Conservation (phyloP, 2,329 filamentous ascomycete species). For the Colletotrichum navitas region DNA sequence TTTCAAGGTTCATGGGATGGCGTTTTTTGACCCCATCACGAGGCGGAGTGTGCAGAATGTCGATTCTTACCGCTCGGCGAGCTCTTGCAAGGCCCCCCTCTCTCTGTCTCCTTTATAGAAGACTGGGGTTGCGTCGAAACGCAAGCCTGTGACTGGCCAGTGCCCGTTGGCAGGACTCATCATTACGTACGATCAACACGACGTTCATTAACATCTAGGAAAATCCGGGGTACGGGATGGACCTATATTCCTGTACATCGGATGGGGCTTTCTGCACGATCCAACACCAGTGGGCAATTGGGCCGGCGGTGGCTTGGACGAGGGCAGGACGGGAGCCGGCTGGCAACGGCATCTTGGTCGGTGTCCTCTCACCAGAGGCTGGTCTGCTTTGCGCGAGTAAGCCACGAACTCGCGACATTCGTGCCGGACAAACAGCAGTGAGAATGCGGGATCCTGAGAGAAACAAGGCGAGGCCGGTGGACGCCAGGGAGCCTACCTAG, state of each 20-base stretch:
- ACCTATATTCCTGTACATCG: neutral
- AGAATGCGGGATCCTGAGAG: neutral
- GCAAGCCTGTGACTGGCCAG: neutral
- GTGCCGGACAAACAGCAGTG: neutral
- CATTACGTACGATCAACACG: conserved; percentile 2
- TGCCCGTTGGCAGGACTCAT: neutral
- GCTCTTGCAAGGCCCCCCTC: neutral
- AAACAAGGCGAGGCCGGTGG: neutral
- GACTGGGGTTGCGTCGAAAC: neutral
- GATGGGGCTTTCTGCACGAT: conserved; percentile 1
- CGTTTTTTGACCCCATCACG: neutral
- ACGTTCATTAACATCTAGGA: neutral
- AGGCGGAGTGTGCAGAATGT: neutral
- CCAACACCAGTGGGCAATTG: neutral
- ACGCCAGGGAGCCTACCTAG: neutral
- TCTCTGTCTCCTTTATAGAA: neutral
- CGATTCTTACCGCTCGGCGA: neutral
- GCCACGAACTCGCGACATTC: neutral
- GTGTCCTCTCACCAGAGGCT: neutral
- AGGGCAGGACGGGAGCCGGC: neutral
- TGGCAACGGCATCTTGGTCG: neutral
- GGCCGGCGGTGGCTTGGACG: neutral
- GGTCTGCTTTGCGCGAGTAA: neutral
- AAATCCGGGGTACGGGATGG: conserved; percentile 4
- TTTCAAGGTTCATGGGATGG: neutral